Evolutionary conservation across 306 rosid genomes (phyloP).

Genomic region (Castanea sativa): DNA sequence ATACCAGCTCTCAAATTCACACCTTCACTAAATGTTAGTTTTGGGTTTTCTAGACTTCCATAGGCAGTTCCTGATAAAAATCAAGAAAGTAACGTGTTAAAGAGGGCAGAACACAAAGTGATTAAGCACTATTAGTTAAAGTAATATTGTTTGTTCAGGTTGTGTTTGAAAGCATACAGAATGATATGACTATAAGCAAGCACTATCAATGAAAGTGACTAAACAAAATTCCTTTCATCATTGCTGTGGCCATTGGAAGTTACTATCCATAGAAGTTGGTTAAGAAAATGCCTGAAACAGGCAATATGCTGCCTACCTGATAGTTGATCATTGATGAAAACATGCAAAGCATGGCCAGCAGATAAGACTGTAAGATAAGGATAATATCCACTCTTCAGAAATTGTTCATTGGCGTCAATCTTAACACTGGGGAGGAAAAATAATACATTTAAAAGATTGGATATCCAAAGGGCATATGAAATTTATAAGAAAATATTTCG

Average conservation of each 20-base stretch:
- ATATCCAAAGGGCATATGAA: constrained; percentile 6
- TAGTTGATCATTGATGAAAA: constrained; percentile 74
- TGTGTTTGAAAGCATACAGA: not conserved
- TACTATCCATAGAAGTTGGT: not conserved
- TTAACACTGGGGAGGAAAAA: constrained; percentile 54
- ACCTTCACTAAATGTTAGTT: constrained; percentile 64
- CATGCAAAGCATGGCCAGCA: constrained; percentile 97
- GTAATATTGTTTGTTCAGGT: not conserved
- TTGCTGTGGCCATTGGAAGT: not conserved
- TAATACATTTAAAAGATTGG: not conserved
- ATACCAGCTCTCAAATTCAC: constrained; percentile 80
- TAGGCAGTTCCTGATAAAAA: constrained; percentile 66
- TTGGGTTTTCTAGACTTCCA: constrained; percentile 86
- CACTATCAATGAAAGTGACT: not conserved
- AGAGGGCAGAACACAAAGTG: not conserved
- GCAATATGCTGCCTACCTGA: constrained; percentile 51
- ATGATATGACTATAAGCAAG: not conserved
- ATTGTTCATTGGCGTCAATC: constrained; percentile 68
- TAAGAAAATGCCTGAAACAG: not conserved
- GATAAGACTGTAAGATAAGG: constrained; percentile 77
- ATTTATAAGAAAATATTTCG: not conserved
- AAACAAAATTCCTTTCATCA: not conserved
- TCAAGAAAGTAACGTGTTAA: constrained; percentile 19
- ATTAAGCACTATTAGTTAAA: not conserved
- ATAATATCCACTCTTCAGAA: constrained; percentile 62